Conservation (phyloP, 352 stramenopile species). For the Phytopythium montanum region DNA sequence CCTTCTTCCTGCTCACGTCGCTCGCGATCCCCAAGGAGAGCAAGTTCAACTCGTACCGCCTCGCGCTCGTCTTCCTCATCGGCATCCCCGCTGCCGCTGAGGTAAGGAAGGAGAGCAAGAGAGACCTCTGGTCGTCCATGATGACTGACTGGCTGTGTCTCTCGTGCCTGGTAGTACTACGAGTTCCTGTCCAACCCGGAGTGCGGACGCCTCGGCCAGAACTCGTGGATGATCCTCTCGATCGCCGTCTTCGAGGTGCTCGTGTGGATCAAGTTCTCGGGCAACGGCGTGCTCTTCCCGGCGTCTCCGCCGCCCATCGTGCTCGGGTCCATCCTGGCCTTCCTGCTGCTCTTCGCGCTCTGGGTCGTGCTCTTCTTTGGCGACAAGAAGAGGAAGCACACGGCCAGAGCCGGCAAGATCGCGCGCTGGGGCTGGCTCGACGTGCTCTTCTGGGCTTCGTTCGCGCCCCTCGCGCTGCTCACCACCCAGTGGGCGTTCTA, state of each 20-base stretch:
- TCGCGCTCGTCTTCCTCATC: constrained; percentile 76
- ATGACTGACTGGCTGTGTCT: not conserved
- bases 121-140: not conserved
- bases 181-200: constrained; percentile 82
- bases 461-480: constrained; percentile 72
- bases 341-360: constrained; percentile 59
- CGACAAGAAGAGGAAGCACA: constrained; percentile 12
- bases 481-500: constrained; percentile 84
- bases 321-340: constrained; percentile 54
- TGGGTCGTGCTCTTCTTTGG: constrained; percentile 80
- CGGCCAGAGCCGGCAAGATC: constrained; percentile 14
- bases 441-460: constrained; percentile 85
- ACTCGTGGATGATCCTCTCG: constrained; percentile 81
- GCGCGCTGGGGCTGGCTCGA: constrained; percentile 62
- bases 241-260: constrained; percentile 76
- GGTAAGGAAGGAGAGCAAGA: constrained; percentile 16
- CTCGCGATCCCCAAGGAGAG: constrained; percentile 86
- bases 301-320: constrained; percentile 52
- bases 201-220: constrained; percentile 72
- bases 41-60: constrained; percentile 80
- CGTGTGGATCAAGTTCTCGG: constrained; percentile 82
- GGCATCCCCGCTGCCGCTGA: constrained; percentile 77
- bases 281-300: constrained; percentile 52
- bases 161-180: constrained; percentile 52
- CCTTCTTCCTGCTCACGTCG: constrained; percentile 91